Evolutionary conservation across 495 filamentous ascomycete species (phyloP).

Genomic region (Letharia lupina): DNA sequence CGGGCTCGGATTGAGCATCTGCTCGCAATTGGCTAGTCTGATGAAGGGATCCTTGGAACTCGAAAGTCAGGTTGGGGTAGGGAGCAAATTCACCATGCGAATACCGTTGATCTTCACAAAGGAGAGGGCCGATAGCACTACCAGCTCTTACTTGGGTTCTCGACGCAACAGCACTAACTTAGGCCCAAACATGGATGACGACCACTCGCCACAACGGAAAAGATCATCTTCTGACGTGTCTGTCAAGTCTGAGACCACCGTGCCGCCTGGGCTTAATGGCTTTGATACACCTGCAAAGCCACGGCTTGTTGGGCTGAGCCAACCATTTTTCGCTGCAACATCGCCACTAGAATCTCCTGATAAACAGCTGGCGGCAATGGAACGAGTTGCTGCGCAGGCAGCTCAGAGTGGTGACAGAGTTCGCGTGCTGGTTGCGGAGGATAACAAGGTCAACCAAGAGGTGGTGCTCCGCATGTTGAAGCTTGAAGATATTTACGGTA

Average conservation of each 20-base stretch:
- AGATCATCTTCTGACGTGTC: constrained; percentile 27
- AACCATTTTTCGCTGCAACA: constrained; percentile 71
- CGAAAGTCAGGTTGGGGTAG: constrained; percentile 62
- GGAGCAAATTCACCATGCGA: constrained; percentile 73
- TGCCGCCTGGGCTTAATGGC: constrained; percentile 18
- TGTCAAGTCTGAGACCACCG: constrained; percentile 17
- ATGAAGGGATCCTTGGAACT: constrained; percentile 74
- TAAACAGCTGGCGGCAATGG: constrained; percentile 44
- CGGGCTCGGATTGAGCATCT: constrained; percentile 84
- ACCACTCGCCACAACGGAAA: constrained; percentile 13
- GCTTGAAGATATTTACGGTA: constrained; percentile 57
- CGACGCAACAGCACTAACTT: constrained; percentile 26
- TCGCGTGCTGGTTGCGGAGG: constrained; percentile 84
- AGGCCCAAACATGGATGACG: constrained; percentile 15
- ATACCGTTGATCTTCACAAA: constrained; percentile 74
- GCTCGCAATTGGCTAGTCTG: constrained; percentile 69
- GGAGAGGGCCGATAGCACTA: constrained; percentile 50
- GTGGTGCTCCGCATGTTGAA: constrained; percentile 75
- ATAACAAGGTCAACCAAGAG: constrained; percentile 92
- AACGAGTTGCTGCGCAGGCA: constrained; percentile 38
- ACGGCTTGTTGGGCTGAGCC: constrained; percentile 71
- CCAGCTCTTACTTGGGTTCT: constrained; percentile 31
- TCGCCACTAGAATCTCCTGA: constrained; percentile 37
- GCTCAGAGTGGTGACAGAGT: constrained; percentile 50
- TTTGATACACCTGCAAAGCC: constrained; percentile 42